Evolutionary conservation across 164 flowering plant genomes (phyloP), one percentile per base, ranked within the genome.

Genomic region (Stephania cephalantha): DNA sequence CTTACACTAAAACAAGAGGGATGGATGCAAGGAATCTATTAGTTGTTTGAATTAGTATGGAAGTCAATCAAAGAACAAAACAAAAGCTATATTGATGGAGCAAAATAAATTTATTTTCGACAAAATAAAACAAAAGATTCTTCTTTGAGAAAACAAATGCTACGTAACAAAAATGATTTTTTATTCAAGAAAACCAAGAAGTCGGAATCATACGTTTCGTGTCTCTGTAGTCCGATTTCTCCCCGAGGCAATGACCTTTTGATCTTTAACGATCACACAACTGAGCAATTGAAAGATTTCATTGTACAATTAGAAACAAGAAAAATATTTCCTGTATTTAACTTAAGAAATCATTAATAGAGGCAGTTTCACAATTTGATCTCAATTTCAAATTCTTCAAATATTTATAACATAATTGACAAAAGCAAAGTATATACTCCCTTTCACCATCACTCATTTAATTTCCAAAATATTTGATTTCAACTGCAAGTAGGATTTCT

Each of bases 211-310:
- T 85, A 88, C 95, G 82, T 95, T 91, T 78, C 99, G 84, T 68
- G 98, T 89, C 81, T 91, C 96, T 72, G 76, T 93, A 2, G 98
- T 91, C 73, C 89, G 87, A 79, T 95, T 95, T 82, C 94, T 88
- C 76, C 97, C 97, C 0, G 88, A 85, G 30, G 97, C 87, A 80
- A 91, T 84, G 68, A 91, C 88, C 77, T 85, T 82, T 72, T 88
- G 94, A 77, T 89, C 87, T 76, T 88, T 85, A 58, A 90, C 84
- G 75, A 95, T 85, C 65, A 95, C 94, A 80, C 99, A 93, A 48
- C 97, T 90, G 85, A 20, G 69, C 65, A 76, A 74, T 69, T 0
- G 52, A 68, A 73, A 64, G 9, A 35, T 35, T 35, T 72, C n/a
- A 29, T 20, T 15, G n/a, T 50, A 50, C 55, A 50, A 8, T 50